These are phyloP conservation scores for Inga laurina DNA, from an alignment of 306 rosid species.

Conservation along the genomic window DNA sequence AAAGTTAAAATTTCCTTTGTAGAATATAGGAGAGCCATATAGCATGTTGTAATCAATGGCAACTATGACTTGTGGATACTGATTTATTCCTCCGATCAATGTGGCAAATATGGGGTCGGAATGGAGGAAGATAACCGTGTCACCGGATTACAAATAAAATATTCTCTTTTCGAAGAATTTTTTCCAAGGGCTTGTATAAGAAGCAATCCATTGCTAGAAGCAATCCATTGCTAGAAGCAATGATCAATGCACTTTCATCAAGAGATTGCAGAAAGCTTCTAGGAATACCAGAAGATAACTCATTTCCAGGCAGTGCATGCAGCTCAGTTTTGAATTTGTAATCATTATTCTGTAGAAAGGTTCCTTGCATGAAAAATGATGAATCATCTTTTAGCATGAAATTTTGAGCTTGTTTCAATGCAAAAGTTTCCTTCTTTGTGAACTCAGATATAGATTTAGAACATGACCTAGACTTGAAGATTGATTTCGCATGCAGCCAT, in stretches of 20 bases:
- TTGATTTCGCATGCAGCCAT: not conserved
- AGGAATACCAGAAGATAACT: not conserved
- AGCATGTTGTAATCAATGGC: too few species aligned
- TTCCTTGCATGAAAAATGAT: not conserved
- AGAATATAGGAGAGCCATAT: too few species aligned
- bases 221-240: too few species aligned
- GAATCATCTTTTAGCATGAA: not conserved
- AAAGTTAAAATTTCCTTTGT: too few species aligned
- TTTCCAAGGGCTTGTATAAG: too few species aligned
- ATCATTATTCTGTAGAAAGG: too few species aligned
- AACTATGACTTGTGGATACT: too few species aligned
- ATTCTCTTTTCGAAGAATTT: not conserved
- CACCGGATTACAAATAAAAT: not conserved
- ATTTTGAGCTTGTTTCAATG: not conserved
- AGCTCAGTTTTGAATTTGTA: not conserved
- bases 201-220: too few species aligned
- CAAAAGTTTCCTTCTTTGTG: not conserved
- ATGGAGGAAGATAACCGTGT: not conserved
- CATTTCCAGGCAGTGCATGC: not conserved
- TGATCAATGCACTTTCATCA: too few species aligned
- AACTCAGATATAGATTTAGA: not conserved
- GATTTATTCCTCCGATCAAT: too few species aligned
- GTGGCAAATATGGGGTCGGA: too few species aligned
- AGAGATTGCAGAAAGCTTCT: not conserved
- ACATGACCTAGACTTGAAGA: not conserved